phyloP scores from a whole-genome alignment of 257 asterid species.

The Handroanthus guayacan region DNA sequence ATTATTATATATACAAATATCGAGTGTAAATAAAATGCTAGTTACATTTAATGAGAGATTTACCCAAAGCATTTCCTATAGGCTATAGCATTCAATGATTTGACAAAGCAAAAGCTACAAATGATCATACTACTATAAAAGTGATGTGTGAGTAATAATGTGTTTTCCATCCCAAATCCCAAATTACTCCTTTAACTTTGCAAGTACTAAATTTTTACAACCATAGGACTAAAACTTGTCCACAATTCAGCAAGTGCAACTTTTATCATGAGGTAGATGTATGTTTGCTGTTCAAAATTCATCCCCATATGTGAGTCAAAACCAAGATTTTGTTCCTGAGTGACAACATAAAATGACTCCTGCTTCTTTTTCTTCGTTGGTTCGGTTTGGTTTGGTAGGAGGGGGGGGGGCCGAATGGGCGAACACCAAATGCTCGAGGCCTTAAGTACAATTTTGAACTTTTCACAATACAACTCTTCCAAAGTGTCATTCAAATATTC shows the following conservation, averaged over 20 bases:
- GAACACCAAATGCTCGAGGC: background rate
- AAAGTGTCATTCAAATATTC: slow-evolving; percentile 59
- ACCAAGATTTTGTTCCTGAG: too few species aligned
- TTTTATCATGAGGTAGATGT: too few species aligned
- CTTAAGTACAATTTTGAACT: background rate
- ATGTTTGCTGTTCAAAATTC: too few species aligned
- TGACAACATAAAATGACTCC: too few species aligned
- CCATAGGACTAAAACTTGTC: background rate
- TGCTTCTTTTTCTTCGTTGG: background rate
- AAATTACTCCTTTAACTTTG: background rate
- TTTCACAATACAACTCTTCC: slow-evolving; percentile 50
- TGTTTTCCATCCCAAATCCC: background rate
- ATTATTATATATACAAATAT: too few species aligned
- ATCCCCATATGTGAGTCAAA: too few species aligned
- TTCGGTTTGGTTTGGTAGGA: background rate
- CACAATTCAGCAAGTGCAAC: background rate
- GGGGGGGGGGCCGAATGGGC: background rate
- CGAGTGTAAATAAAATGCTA: too few species aligned
- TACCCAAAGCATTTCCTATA: too few species aligned
- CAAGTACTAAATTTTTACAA: background rate
- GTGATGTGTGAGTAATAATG: background rate
- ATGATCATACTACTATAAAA: background rate
- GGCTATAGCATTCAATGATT: background rate
- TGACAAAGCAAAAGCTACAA: background rate
- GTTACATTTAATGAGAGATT: too few species aligned